Percentiles rank a stretch among this genome's conserved stretches.
Evolutionary conservation across 331 rosid genomes (phyloP).

Genomic region (Spiraea crenata): DNA sequence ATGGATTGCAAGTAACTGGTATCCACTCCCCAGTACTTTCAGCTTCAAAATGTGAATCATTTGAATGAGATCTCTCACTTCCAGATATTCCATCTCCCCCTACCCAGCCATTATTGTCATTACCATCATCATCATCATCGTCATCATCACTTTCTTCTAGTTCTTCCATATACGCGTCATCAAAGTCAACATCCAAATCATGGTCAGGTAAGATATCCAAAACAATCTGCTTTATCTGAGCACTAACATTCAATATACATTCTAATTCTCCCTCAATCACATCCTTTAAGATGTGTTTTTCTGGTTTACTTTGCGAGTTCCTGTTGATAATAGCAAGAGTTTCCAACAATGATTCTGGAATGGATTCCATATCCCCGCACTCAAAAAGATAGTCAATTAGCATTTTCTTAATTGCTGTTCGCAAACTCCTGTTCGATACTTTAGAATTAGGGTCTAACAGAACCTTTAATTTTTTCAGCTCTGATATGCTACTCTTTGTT

Average conservation of each 20-base stretch:
- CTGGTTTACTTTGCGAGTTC: slow-evolving; percentile 28
- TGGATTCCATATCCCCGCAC: slow-evolving; percentile 63
- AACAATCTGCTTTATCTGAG: slow-evolving; percentile 63
- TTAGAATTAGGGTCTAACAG: slow-evolving; percentile 54
- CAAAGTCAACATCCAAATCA: slow-evolving; percentile 56
- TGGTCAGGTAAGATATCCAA: slow-evolving; percentile 51
- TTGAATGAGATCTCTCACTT: slow-evolving; percentile 17
- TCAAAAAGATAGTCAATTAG: slow-evolving; percentile 63
- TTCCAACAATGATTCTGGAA: slow-evolving; percentile 54
- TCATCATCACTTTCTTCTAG: slow-evolving; percentile 61
- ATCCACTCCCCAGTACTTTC: slow-evolving; percentile 61
- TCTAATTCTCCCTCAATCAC: slow-evolving; percentile 61
- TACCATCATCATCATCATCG: slow-evolving; percentile 15
- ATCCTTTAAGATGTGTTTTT: slow-evolving; percentile 29
- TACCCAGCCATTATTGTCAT: slow-evolving; percentile 23
- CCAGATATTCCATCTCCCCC: slow-evolving; percentile 24
- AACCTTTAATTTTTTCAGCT: slow-evolving; percentile 51
- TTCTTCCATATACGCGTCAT: slow-evolving; percentile 70
- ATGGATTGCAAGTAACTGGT: slow-evolving; percentile 28
- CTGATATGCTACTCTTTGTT: slow-evolving; percentile 29
- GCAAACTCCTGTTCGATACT: slow-evolving; percentile 40
- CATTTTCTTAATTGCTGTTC: slow-evolving; percentile 44
- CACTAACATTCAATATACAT: slow-evolving; percentile 64
- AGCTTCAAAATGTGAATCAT: slow-evolving; percentile 24
- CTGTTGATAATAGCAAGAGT: slow-evolving; percentile 46